Percentiles rank a stretch among this genome's conserved stretches.
Evolutionary conservation across 495 filamentous ascomycete species (phyloP).

Genomic region (Talaromyces adpressus): DNA sequence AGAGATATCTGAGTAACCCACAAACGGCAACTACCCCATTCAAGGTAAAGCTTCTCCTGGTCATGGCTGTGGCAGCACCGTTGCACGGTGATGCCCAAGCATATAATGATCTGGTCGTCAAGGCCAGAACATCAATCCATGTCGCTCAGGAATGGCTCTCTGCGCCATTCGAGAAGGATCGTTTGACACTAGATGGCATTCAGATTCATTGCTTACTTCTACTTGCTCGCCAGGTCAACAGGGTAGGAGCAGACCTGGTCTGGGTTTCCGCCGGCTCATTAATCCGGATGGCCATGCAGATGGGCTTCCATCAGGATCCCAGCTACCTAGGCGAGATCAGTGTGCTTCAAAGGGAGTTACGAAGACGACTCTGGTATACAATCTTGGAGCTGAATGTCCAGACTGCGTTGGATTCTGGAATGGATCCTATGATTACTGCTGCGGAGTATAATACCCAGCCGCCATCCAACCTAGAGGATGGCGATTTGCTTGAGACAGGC

Average conservation of each 20-base stretch:
- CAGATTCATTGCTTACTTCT: slow-evolving; percentile 50
- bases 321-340: not conserved
- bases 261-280: slow-evolving; percentile 53
- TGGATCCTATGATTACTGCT: slow-evolving; percentile 33
- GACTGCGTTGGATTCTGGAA: slow-evolving; percentile 27
- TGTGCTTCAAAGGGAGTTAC: slow-evolving; percentile 14
- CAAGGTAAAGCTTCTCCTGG: slow-evolving; percentile 16
- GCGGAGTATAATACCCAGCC: slow-evolving; percentile 42
- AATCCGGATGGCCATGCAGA: slow-evolving; percentile 47
- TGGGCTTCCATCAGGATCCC: slow-evolving; percentile 58
- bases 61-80: slow-evolving; percentile 10
- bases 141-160: slow-evolving; percentile 38
- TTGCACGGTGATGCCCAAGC: slow-evolving; percentile 10
- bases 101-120: slow-evolving; percentile 15
- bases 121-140: slow-evolving; percentile 35
- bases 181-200: slow-evolving; percentile 31
- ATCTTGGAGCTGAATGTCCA: slow-evolving; percentile 39
- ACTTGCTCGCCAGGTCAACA: slow-evolving; percentile 44
- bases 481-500: slow-evolving; percentile 42
- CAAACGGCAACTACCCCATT: slow-evolving; percentile 12
- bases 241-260: slow-evolving; percentile 45
- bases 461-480: slow-evolving; percentile 52
- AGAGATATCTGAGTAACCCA: slow-evolving; percentile 13
- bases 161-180: slow-evolving; percentile 41
- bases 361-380: slow-evolving; percentile 36